A percentile compares a stretch with the other conserved stretches of the same genome.
Evolutionary conservation across 2,329 filamentous ascomycete species (phyloP).

Genomic region (Exophiala aquamarina): DNA sequence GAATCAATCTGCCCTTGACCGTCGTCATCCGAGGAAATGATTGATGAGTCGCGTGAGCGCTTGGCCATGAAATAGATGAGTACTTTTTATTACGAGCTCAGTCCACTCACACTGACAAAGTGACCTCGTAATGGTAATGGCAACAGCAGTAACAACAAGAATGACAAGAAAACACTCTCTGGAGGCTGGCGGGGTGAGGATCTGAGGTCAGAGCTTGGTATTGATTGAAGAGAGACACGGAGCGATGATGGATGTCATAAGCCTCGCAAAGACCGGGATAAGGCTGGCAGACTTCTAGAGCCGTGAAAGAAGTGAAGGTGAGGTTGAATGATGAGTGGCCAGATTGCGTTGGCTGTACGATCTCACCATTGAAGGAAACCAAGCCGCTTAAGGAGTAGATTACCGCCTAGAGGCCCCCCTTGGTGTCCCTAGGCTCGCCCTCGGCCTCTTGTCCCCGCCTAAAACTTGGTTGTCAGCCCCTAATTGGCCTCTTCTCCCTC

Average conservation of each 20-base stretch:
- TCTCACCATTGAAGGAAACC: not conserved
- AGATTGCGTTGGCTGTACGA: not conserved
- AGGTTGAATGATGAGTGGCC: not conserved
- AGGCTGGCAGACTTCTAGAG: not conserved
- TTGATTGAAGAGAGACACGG: slow-evolving; percentile 8
- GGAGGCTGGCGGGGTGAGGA: too few species aligned
- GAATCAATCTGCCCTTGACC: not conserved
- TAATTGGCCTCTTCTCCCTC: too few species aligned
- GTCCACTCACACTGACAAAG: not conserved
- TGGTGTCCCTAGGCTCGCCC: too few species aligned
- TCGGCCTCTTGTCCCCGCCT: too few species aligned
- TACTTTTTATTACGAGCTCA: not conserved
- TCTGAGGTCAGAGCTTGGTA: too few species aligned
- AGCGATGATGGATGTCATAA: not conserved
- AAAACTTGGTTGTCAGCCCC: too few species aligned
- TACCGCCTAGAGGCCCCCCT: not conserved
- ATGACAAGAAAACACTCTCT: too few species aligned
- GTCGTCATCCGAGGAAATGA: slow-evolving; percentile 39
- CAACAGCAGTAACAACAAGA: too few species aligned
- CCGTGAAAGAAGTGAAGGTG: not conserved
- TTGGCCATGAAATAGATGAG: slow-evolving; percentile 53
- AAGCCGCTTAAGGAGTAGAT: not conserved
- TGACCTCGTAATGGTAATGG: too few species aligned
- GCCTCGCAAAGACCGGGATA: not conserved
- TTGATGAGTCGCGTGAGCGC: slow-evolving; percentile 56